Evolutionary conservation across 345 rosid species (phyloP), one percentile per base, ranked within the genome.

Genomic region (Durio zibethinus): DNA sequence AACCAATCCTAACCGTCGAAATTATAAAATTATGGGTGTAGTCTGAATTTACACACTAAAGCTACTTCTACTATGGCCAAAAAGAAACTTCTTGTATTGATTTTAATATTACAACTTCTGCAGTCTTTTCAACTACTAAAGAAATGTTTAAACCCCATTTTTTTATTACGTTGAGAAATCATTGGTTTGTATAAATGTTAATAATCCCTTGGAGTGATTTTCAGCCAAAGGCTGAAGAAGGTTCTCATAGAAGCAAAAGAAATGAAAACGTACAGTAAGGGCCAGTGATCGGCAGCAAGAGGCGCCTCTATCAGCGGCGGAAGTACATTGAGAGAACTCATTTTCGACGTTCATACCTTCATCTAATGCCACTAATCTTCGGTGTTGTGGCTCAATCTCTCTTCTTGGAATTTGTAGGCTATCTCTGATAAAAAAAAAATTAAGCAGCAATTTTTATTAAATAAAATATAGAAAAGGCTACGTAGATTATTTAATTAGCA

Each of bases 231-330:
- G 25, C 5, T 38, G 42, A 38, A 38, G 42, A 7, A 1, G 1
- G 36, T 33, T 1, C 1, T 50, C 21, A 50, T 18, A 50, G 1
- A n/a, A 50, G 54, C 54, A 50, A 50, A n/a, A 11, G 31, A 1
- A 33, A 50, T 35, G 14, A 57, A 10, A 54, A 88, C 94, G 79
- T 81, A 93, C 99, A 10, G 80, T 81, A 16, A 93, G 78, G 61
- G 93, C 97, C 76, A 92, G 74, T 4, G 86, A 81, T 66, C 93
- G 86, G 85, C 89, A 93, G 74, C 84, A 87, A 11, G 86, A 76
- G 33, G 89, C 90, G 50, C 84, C 88, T 77, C 86, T 82, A 62
- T 85, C 89, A 2, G 89, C 87, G 1, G 86, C 83, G 4, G 90
- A 78, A 8, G 76, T 38, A 81, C 93, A 91, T 33, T 88, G 90